Conservation (phyloP, 192 early-diverging fungal species). For the Gigaspora rosea region DNA sequence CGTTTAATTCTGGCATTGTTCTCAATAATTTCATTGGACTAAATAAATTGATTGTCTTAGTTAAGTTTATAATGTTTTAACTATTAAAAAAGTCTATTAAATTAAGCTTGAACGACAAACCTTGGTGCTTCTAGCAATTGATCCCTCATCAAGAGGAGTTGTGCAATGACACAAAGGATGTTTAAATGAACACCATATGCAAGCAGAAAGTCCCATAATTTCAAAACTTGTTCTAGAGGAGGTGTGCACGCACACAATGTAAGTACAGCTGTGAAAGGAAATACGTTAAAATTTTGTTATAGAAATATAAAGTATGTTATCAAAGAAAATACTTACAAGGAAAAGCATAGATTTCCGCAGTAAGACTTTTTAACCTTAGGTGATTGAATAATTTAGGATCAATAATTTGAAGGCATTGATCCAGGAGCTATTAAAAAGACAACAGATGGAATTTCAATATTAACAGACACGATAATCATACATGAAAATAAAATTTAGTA, state of each 20-base stretch:
- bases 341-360: slow-evolving; percentile 85
- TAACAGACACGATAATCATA: slow-evolving; percentile 23
- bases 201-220: slow-evolving; percentile 92
- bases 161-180: slow-evolving; percentile 85
- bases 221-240: slow-evolving; percentile 79
- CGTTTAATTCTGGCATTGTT: slow-evolving; percentile 67
- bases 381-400: slow-evolving; percentile 75
- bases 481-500: not conserved
- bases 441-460: not conserved
- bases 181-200: slow-evolving; percentile 93
- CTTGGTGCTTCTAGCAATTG: slow-evolving; percentile 71
- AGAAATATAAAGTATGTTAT: slow-evolving; percentile 7
- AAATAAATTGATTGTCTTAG: not conserved
- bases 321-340: slow-evolving; percentile 62
- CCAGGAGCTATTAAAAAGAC: slow-evolving; percentile 63
- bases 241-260: slow-evolving; percentile 89
- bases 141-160: slow-evolving; percentile 74
- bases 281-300: slow-evolving; percentile 6
- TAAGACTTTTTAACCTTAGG: slow-evolving; percentile 69
- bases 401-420: slow-evolving; percentile 72
- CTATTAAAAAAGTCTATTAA: not conserved
- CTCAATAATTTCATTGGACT: slow-evolving; percentile 74
- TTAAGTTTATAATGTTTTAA: not conserved
- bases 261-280: slow-evolving; percentile 66
- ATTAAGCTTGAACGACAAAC: slow-evolving; percentile 37